Conservation (phyloP, 345 rosid genomes). For the Euphorbia lathyris region DNA sequence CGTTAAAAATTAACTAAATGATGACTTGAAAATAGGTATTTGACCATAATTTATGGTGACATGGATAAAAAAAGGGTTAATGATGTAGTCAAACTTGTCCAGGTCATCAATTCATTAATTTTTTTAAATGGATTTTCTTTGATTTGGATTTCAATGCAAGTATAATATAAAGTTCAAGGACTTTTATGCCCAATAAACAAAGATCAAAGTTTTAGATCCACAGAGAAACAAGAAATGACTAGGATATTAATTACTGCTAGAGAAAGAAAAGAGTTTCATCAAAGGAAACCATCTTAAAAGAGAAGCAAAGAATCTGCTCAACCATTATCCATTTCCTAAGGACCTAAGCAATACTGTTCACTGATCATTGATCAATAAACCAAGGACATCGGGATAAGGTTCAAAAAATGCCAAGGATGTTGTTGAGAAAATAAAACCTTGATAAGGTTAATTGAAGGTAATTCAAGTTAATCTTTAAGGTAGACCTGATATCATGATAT, state of each 20-base stretch:
- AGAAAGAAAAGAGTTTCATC: neutral
- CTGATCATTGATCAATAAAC: slow-evolving; percentile 3
- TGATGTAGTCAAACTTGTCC: no score
- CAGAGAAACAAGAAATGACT: neutral
- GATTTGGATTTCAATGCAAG: no score
- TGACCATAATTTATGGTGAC: no score
- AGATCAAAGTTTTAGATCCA: neutral
- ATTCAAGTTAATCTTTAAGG: neutral
- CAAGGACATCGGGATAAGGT: neutral
- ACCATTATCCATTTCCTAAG: neutral
- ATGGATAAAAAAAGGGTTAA: no score
- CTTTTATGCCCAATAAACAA: no score
- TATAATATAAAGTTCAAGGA: no score
- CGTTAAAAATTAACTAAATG: no score
- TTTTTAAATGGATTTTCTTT: no score
- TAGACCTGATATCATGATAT: neutral
- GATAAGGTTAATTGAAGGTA: neutral
- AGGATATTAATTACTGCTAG: neutral
- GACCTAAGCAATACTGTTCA: neutral
- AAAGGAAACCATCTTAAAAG: neutral
- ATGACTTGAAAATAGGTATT: no score
- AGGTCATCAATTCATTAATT: no score
- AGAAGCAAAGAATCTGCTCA: neutral
- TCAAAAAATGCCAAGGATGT: neutral
- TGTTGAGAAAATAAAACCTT: neutral